Percentiles rank a stretch among this genome's conserved stretches.
Evolutionary conservation across 2,329 filamentous ascomycete genomes (phyloP).

Genomic region (Lojkania enalia): DNA sequence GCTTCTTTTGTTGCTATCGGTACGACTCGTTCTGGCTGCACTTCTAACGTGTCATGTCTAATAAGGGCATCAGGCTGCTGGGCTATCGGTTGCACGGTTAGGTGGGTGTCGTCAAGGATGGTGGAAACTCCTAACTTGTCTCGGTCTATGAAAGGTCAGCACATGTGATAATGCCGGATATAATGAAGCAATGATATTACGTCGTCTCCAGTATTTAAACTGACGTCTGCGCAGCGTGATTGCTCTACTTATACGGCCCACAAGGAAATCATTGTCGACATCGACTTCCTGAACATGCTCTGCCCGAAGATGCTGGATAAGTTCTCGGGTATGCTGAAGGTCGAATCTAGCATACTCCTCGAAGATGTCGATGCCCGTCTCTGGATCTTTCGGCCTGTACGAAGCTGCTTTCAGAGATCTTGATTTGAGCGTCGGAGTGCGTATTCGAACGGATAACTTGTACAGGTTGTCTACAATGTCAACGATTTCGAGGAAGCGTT

Average conservation of each 20-base stretch:
- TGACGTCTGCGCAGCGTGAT: conserved; percentile 42
- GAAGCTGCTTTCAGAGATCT: conserved; percentile 42
- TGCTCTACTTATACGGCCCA: conserved; percentile 30
- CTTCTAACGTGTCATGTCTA: conserved; percentile 21
- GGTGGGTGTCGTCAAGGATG: conserved; percentile 22
- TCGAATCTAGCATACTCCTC: conserved; percentile 37
- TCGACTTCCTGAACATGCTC: conserved; percentile 11
- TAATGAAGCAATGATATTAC: conserved; percentile 10
- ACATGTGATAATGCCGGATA: no score
- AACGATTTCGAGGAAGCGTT: conserved; percentile 41
- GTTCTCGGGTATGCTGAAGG: conserved; percentile 32
- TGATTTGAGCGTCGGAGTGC: conserved; percentile 37
- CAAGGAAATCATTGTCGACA: conserved; percentile 25
- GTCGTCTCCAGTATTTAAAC: conserved; percentile 45
- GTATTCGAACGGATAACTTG: conserved; percentile 43
- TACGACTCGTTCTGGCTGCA: conserved; percentile 4
- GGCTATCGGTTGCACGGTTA: not conserved
- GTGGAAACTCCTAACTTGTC: conserved; percentile 37
- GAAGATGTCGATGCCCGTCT: conserved; percentile 41
- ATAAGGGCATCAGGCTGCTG: conserved; percentile 12
- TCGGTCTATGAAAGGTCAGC: conserved; percentile 34
- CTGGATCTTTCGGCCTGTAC: conserved; percentile 39
- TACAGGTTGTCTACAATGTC: conserved; percentile 45
- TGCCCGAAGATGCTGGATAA: conserved; percentile 29
- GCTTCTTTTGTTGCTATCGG: conserved; percentile 19